Conservation (phyloP, 169 alveolate species). For the Plasmodium berghei region DNA sequence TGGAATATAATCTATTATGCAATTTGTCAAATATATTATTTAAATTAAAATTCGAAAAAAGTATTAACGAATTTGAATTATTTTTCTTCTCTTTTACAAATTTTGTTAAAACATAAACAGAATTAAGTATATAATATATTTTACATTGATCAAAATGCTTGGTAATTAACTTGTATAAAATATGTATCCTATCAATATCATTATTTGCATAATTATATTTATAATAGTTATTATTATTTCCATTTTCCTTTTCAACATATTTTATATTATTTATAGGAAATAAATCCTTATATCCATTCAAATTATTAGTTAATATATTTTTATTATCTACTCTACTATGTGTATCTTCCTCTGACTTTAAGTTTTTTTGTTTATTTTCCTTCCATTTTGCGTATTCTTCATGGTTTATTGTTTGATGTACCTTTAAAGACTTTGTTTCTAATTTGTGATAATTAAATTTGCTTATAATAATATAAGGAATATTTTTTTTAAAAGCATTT, state of each 20-base stretch:
- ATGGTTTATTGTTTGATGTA: neutral
- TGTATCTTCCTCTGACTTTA: neutral
- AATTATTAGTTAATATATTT: neutral
- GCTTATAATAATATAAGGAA: conserved; percentile 62
- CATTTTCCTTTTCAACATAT: neutral
- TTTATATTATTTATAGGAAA: neutral
- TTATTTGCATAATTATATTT: neutral
- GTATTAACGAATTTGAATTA: neutral
- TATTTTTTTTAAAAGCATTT: neutral
- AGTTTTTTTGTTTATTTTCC: neutral
- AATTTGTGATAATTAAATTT: conserved; percentile 43
- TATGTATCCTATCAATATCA: conserved; percentile 14
- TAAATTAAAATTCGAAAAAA: conserved; percentile 32
- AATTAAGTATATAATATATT: conserved; percentile 40
- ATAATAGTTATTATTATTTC: neutral
- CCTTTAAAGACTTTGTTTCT: neutral
- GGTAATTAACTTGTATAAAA: conserved; percentile 14
- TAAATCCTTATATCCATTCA: neutral
- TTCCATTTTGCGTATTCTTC: neutral
- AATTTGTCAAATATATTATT: conserved; percentile 28
- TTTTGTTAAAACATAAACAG: conserved; percentile 37
- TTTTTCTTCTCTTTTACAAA: conserved; percentile 38
- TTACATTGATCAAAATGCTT: conserved; percentile 20
- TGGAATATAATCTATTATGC: neutral
- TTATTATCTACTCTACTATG: neutral